These are phyloP conservation scores for Amaranthus palmeri DNA, from an alignment of 148 eudicot genomes.

Conservation along the genomic window DNA sequence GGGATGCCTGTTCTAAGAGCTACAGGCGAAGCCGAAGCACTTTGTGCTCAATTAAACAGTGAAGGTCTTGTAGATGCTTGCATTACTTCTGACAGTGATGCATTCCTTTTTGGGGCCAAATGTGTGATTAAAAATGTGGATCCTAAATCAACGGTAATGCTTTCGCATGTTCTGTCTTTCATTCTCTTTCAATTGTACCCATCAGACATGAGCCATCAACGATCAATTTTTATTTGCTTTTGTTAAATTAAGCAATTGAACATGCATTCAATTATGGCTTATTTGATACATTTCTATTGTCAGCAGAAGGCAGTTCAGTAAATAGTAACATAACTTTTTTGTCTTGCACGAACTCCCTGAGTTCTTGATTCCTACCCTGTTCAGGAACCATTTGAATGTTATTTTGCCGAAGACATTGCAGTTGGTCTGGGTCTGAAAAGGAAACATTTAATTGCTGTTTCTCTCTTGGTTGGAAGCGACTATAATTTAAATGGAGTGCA, in stretches of 20 bases:
- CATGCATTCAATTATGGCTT: neutral
- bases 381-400: slow-evolving; percentile 95
- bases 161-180: slow-evolving; percentile 1
- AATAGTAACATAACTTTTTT: neutral
- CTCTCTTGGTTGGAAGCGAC: slow-evolving; percentile 90
- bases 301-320: neutral
- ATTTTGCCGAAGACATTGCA: slow-evolving; percentile 65
- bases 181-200: neutral
- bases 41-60: slow-evolving; percentile 80
- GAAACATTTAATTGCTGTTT: slow-evolving; percentile 81
- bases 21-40: slow-evolving; percentile 86
- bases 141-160: slow-evolving; percentile 63
- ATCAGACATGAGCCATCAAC: neutral
- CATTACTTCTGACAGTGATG: slow-evolving; percentile 91
- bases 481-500: slow-evolving; percentile 72
- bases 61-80: slow-evolving; percentile 91
- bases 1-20: slow-evolving; percentile 89
- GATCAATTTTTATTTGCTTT: neutral
- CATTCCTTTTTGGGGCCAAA: slow-evolving; percentile 82
- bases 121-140: slow-evolving; percentile 65
- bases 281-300: neutral
- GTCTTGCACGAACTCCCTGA: neutral
- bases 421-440: slow-evolving; percentile 77
- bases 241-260: neutral
- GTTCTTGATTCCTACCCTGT: slow-evolving; percentile 12